Percentiles rank a stretch among this genome's conserved stretches.
These are phyloP conservation scores for Colletotrichum euphorbiae DNA, from an alignment of 2,329 filamentous ascomycete genomes.

Conservation along the genomic window DNA sequence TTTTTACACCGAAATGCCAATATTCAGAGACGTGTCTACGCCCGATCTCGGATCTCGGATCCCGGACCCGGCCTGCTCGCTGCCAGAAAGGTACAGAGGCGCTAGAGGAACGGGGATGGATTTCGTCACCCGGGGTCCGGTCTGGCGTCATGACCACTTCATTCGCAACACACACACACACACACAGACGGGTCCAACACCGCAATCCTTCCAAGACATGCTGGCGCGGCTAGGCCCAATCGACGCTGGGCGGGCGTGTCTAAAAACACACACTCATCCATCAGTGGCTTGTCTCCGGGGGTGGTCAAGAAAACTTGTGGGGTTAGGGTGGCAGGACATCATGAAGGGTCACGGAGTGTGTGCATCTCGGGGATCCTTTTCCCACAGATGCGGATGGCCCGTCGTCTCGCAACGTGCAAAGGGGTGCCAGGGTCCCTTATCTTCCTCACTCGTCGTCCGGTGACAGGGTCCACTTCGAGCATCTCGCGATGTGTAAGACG, in stretches of 20 bases:
- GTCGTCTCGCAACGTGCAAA: neutral
- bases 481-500: too few species aligned
- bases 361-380: constrained; percentile 17
- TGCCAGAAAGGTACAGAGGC: too few species aligned
- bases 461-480: neutral
- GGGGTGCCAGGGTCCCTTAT: neutral
- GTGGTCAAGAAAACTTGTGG: neutral
- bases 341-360: constrained; percentile 26
- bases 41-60: constrained; percentile 18
- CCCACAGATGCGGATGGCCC: constrained; percentile 6
- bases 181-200: too few species aligned
- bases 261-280: neutral
- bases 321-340: neutral
- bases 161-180: constrained; percentile 2
- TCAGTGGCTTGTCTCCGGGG: neutral
- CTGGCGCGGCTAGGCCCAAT: neutral
- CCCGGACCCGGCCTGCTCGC: neutral
- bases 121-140: constrained; percentile 33
- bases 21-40: constrained; percentile 10
- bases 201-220: neutral
- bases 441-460: too few species aligned
- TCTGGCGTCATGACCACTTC: constrained; percentile 32
- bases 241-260: neutral
- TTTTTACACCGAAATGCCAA: constrained; percentile 4
- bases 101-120: constrained; percentile 16